These are phyloP conservation scores for Calonectria naviculata DNA, from an alignment of 2,329 filamentous ascomycete species.

Conservation along the genomic window DNA sequence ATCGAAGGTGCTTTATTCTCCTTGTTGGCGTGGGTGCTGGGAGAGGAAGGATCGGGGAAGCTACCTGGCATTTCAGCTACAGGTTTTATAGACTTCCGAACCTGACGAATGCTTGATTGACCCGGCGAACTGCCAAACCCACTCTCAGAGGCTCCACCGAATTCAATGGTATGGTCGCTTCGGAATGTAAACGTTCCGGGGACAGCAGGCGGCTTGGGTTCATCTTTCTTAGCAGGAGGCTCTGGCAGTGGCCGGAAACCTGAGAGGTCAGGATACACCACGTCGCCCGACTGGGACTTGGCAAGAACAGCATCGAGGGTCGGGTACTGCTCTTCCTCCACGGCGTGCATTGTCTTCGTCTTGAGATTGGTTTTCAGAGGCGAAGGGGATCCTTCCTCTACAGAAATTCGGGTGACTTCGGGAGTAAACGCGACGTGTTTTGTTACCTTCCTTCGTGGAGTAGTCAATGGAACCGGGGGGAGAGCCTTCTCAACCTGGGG, in stretches of 20 bases:
- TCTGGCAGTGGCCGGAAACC: conserved; percentile 48
- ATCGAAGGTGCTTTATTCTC: conserved; percentile 61
- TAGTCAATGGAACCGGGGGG: conserved; percentile 66
- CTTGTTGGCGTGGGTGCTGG: conserved; percentile 58
- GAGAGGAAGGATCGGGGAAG: conserved; percentile 56
- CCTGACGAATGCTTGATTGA: conserved; percentile 71
- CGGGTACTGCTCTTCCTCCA: conserved; percentile 40
- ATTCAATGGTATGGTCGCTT: conserved; percentile 72
- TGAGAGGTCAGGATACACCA: conserved; percentile 66
- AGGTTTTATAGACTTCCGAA: conserved; percentile 63
- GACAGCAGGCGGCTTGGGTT: conserved; percentile 50
- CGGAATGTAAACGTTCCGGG: conserved; percentile 74
- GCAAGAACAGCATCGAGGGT: conserved; percentile 42
- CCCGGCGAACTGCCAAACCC: conserved; percentile 68
- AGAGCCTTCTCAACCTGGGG: conserved; percentile 62
- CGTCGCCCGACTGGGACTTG: conserved; percentile 44
- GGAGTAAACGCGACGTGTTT: conserved; percentile 88
- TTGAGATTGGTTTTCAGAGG: conserved; percentile 64
- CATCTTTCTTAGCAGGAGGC: conserved; percentile 26
- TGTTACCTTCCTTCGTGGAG: conserved; percentile 72
- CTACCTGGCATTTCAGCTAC: conserved; percentile 63
- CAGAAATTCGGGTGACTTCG: conserved; percentile 64
- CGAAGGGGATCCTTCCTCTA: conserved; percentile 64
- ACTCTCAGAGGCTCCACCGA: conserved; percentile 58
- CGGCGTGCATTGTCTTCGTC: conserved; percentile 46